phyloP scores from a whole-genome alignment of 2,329 filamentous ascomycete genomes.

The Truncatella angustata region DNA sequence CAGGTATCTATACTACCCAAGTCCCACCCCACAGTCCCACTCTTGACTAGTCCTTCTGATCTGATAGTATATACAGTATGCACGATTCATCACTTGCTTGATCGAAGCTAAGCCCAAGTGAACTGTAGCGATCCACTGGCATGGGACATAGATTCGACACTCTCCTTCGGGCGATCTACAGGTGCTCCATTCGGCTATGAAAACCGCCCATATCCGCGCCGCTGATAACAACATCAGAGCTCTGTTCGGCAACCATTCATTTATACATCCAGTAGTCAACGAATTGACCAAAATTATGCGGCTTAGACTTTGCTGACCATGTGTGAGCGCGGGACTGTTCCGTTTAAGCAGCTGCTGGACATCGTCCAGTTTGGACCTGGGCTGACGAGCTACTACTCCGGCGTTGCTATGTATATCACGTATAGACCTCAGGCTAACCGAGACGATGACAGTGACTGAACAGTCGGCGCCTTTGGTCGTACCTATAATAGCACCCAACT shows the following conservation, averaged over 20 bases:
- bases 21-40: too few relatives aligned
- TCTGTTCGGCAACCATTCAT: constrained; percentile 16
- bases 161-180: constrained; percentile 1
- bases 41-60: too few relatives aligned
- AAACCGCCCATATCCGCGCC: constrained; percentile 9
- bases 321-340: constrained; percentile 14
- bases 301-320: constrained; percentile 8
- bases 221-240: constrained; percentile 15
- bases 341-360: constrained; percentile 9
- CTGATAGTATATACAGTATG: not conserved
- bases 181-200: constrained; percentile 10
- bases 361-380: constrained; percentile 6
- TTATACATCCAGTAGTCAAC: constrained; percentile 10
- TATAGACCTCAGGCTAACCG: not conserved
- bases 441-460: constrained; percentile 6
- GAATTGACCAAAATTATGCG: constrained; percentile 12
- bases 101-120: not conserved
- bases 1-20: too few relatives aligned
- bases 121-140: constrained; percentile 7
- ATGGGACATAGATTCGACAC: not conserved
- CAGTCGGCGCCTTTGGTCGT: constrained; percentile 9
- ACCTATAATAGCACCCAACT: constrained; percentile 12
- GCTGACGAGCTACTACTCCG: not conserved
- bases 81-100: not conserved
- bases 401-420: not conserved